Evolutionary conservation across 345 rosid species (phyloP).

Genomic region (Lepidium africanum): DNA sequence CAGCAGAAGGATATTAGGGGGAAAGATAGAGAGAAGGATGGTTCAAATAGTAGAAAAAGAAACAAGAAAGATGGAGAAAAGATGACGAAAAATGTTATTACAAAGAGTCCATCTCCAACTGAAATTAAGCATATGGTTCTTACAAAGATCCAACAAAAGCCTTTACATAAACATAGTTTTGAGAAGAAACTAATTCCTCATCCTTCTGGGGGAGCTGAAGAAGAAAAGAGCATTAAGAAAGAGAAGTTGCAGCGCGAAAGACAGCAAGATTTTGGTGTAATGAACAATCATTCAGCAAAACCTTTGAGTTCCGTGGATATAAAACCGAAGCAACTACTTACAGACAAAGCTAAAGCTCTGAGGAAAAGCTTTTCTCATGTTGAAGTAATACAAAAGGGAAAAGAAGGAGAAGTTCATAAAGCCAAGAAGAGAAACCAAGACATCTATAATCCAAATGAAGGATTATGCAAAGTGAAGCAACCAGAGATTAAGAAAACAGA

Average conservation of each 20-base stretch:
- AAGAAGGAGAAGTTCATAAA: constrained; percentile 21
- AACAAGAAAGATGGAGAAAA: constrained; percentile 35
- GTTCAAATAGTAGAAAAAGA: constrained; percentile 24
- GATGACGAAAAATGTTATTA: constrained; percentile 9
- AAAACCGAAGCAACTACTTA: constrained; percentile 27
- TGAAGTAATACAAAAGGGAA: constrained; percentile 12
- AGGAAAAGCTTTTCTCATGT: constrained; percentile 30
- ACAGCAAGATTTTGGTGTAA: constrained; percentile 26
- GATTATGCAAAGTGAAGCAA: constrained; percentile 24
- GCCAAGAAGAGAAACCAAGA: constrained; percentile 37
- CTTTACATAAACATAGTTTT: not conserved
- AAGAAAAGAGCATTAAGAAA: constrained; percentile 26
- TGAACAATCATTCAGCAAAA: constrained; percentile 22
- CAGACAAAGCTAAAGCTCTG: constrained; percentile 27
- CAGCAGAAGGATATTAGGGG: constrained; percentile 28
- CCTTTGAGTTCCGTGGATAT: constrained; percentile 13
- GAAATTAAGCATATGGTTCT: constrained; percentile 30
- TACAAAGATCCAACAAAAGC: constrained; percentile 27
- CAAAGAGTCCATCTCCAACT: constrained; percentile 21
- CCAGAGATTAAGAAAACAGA: constrained; percentile 31
- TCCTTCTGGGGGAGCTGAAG: constrained; percentile 5
- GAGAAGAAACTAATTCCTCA: constrained; percentile 7
- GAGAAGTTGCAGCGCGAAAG: constrained; percentile 27
- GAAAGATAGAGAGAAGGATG: constrained; percentile 36
- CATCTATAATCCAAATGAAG: constrained; percentile 26